These are phyloP conservation scores for Aspergillus ellipticus DNA, from an alignment of 495 filamentous ascomycete genomes.

Conservation along the genomic window DNA sequence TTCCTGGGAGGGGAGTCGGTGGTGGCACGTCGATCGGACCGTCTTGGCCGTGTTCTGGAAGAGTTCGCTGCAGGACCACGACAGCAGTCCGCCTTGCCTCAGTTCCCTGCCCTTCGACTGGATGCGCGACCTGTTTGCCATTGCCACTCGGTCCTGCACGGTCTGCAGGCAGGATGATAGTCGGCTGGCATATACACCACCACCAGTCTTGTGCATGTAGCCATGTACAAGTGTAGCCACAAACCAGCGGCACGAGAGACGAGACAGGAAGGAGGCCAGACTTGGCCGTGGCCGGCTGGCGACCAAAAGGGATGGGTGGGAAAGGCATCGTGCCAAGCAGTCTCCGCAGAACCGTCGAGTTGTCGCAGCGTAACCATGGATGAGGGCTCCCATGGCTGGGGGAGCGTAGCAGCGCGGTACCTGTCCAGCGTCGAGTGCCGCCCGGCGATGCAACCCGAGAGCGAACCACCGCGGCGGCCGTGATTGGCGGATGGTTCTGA, in stretches of 20 bases:
- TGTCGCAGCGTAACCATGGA: constrained; percentile 8
- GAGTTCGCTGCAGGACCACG: constrained; percentile 22
- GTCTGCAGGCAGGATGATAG: neutral
- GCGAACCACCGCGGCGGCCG: neutral
- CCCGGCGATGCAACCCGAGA: constrained; percentile 12
- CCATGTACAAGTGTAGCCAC: neutral
- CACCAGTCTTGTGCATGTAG: neutral
- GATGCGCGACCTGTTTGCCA: neutral
- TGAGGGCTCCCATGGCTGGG: neutral
- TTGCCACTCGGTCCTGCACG: constrained; percentile 8
- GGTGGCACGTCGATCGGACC: constrained; percentile 21
- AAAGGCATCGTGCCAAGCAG: neutral
- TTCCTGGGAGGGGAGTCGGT: constrained; percentile 11
- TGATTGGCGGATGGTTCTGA: neutral
- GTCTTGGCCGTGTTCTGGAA: constrained; percentile 24
- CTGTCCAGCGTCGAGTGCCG: neutral
- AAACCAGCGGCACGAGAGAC: no score
- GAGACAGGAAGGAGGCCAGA: neutral
- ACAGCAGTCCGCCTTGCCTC: constrained; percentile 7
- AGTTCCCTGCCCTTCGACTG: neutral
- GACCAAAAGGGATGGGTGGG: neutral
- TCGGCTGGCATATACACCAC: neutral
- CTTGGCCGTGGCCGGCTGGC: neutral
- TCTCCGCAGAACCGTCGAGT: neutral
- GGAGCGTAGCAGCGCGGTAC: neutral